Evolutionary conservation across 352 stramenopile genomes (phyloP).

Genomic region (Stramenopiles sp.): DNA sequence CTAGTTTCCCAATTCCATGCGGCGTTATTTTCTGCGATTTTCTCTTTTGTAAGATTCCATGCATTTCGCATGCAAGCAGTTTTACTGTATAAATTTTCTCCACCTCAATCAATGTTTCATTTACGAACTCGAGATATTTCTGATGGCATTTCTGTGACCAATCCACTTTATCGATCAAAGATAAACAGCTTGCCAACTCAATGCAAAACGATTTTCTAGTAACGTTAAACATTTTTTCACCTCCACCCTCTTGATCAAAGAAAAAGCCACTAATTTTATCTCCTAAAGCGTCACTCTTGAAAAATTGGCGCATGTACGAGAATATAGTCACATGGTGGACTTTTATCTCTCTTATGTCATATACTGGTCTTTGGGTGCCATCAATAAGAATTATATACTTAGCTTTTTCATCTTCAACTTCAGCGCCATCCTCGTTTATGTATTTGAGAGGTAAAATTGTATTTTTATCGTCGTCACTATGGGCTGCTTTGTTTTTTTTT

Average conservation of each 20-base stretch:
- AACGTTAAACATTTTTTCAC: not conserved
- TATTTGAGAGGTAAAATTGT: not conserved
- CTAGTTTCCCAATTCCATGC: not conserved
- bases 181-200: not conserved
- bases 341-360: not conserved
- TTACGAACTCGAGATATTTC: not conserved
- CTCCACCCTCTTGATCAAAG: not conserved
- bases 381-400: not conserved
- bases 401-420: not conserved
- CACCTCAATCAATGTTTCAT: not conserved
- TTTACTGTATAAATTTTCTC: not conserved
- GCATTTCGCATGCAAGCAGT: not conserved
- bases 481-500: not conserved
- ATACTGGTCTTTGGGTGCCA: not conserved
- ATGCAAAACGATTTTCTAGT: not conserved
- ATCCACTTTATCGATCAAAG: not conserved
- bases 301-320: not conserved
- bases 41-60: not conserved
- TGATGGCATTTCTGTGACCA: not conserved
- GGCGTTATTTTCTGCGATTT: not conserved
- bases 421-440: not conserved
- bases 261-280: not conserved
- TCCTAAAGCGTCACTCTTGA: not conserved
- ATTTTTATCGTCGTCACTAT: not conserved
- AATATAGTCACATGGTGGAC: not conserved